Base-by-base conservation (phyloP, 2,329 filamentous ascomycete species). In the Ceratocystis papillata region DNA sequence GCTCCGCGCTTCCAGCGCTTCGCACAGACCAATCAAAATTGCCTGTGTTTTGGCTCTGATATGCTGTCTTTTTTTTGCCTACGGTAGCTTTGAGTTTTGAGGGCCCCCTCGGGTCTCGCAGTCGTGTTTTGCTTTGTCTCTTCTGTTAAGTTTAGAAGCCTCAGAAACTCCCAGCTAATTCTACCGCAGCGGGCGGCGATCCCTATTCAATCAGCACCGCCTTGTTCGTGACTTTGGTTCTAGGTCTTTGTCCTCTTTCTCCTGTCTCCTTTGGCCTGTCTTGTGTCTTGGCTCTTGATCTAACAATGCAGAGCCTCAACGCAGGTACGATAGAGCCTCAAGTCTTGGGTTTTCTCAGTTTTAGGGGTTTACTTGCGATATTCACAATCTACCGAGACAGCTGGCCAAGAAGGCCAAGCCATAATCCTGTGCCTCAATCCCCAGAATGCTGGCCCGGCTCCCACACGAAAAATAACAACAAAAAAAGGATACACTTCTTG, bases 351-450 rank as follows among this genome's bases (percentile, higher is more conserved):
- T 59, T 17, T 4, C n/a, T 53, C 20, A 10, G 33, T 37, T 37
- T 37, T 37, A 37, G 7, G 33, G 33, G 33, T 3, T 57, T 57
- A 15, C 17, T 57, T 8, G 33, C 17, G 28, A 59, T 30, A 17
- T 59, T 59, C 25, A 33, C 17, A 59, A 59, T 59, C 6, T 59
- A 37, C 53, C 15, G 6, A 33, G 25, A 59, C 53, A 17, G 12
- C 10, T 30, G 17, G 53, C 53, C 48, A 53, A 53, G 48, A 53
- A 53, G 48, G 48, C 48, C 48, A 53, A 53, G 48, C 48, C 48
- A 53, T 57, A 57, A 30, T 59, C 1, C 53, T 59, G 28, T 59
- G 53, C 53, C 53, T n/a, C 53, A 59, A 30, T 59, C 28, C 28
- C 53, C 25, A 30, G 25, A 30, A 59, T 33, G 15, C 17, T 15